These are phyloP conservation scores for Aureobasidium sp. DNA, from an alignment of 2,329 filamentous ascomycete genomes.

Conservation along the genomic window DNA sequence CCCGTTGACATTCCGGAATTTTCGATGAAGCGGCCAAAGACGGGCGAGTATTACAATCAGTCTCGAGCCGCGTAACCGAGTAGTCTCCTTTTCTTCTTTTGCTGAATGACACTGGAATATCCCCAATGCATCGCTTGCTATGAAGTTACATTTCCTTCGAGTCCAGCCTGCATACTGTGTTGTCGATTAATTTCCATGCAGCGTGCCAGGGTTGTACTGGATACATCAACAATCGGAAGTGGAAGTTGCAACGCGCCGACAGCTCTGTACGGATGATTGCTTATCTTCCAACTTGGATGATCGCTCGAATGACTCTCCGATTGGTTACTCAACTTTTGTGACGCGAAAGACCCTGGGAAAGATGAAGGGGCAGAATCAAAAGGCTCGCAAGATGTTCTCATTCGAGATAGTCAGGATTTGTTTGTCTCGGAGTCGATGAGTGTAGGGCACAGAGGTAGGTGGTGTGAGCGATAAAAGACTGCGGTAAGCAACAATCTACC, in stretches of 20 bases:
- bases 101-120: neutral
- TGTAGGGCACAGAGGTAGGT: neutral
- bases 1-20: no score
- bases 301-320: neutral
- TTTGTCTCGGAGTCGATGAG: no score
- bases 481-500: no score
- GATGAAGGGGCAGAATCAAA: neutral
- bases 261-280: no score
- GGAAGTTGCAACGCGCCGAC: slow-evolving; percentile 2
- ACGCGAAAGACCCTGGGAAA: neutral
- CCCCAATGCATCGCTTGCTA: neutral
- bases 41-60: neutral
- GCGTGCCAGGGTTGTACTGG: neutral
- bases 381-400: neutral
- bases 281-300: no score
- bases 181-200: neutral
- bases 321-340: neutral
- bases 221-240: neutral
- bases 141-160: neutral
- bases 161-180: neutral
- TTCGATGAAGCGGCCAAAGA: neutral
- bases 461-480: neutral
- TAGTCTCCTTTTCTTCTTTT: neutral
- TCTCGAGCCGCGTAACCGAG: neutral
- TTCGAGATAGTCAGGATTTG: neutral